A percentile compares a stretch with the other conserved stretches of the same genome.
phyloP scores from a whole-genome alignment of 2,329 filamentous ascomycete genomes.

The Fonsecaea monophora region DNA sequence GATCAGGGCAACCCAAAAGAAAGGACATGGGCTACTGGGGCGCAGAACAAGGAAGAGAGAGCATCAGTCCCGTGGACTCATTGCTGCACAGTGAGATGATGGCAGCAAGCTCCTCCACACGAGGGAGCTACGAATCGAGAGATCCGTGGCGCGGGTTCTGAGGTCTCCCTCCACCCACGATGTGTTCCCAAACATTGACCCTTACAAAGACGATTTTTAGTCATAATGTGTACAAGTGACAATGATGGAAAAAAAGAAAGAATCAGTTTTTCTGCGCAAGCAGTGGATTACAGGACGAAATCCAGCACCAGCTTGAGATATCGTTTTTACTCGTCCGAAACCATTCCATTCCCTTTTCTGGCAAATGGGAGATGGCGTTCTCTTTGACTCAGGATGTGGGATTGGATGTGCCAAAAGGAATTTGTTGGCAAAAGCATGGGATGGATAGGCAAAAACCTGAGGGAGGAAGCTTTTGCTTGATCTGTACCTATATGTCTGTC shows the following conservation, averaged over 20 bases:
- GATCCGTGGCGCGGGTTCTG: conserved; percentile 37
- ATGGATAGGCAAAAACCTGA: conserved; percentile 18
- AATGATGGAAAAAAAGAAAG: conserved; percentile 18
- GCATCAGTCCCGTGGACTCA: conserved; percentile 36
- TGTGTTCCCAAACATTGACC: background rate
- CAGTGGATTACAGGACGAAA: conserved; percentile 25
- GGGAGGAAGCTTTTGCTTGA: conserved; percentile 4
- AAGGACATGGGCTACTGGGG: conserved; percentile 44
- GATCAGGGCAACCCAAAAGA: conserved; percentile 33
- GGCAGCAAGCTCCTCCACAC: conserved; percentile 34
- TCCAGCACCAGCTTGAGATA: conserved; percentile 11
- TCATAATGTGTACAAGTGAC: conserved; percentile 32
- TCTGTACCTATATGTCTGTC: conserved; percentile 19
- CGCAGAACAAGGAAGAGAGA: conserved; percentile 33
- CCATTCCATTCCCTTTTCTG: conserved; percentile 6
- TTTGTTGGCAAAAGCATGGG: conserved; percentile 6
- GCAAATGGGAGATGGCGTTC: conserved; percentile 6
- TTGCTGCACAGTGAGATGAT: conserved; percentile 37
- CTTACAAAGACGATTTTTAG: conserved; percentile 10
- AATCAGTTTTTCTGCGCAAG: conserved; percentile 17
- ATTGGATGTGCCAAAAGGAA: background rate
- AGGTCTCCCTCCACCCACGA: background rate
- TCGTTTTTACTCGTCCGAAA: conserved; percentile 6
- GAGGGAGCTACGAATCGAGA: conserved; percentile 33
- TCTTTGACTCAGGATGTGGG: background rate